Conservation (phyloP, 75 land plant genomes). For the Gnetum montanum region DNA sequence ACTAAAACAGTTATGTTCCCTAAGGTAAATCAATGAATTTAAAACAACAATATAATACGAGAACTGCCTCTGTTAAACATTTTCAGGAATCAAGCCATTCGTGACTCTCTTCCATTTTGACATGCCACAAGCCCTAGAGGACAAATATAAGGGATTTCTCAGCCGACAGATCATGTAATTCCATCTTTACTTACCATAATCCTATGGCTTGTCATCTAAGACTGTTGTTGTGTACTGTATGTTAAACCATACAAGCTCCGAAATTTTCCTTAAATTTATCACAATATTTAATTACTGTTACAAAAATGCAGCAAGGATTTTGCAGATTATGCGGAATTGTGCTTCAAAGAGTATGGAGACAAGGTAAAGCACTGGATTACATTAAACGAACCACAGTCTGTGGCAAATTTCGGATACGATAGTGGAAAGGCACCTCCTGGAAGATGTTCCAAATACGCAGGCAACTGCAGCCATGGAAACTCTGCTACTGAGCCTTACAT, state of each 20-base stretch:
- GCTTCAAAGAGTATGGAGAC: no score
- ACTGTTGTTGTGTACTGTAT: neutral
- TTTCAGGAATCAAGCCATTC: conserved; percentile 3
- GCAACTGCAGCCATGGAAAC: no score
- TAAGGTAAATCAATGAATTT: neutral
- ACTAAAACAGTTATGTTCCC: neutral
- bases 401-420: no score
- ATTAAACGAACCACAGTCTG: no score
- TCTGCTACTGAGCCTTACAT: no score
- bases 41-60: neutral
- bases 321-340: no score
- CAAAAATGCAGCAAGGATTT: no score
- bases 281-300: neutral
- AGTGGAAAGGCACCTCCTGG: no score
- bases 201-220: neutral
- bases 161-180: neutral
- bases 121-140: neutral
- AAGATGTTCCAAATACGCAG: no score
- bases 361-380: no score
- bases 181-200: neutral
- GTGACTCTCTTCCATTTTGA: neutral
- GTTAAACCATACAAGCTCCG: neutral
- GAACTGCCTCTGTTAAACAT: neutral
- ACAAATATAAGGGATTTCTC: neutral
- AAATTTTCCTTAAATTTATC: neutral